Percentiles rank a stretch among this genome's conserved stretches.
Conservation (phyloP, 768 basidiomycete species). For the Termitomyces sp. region DNA sequence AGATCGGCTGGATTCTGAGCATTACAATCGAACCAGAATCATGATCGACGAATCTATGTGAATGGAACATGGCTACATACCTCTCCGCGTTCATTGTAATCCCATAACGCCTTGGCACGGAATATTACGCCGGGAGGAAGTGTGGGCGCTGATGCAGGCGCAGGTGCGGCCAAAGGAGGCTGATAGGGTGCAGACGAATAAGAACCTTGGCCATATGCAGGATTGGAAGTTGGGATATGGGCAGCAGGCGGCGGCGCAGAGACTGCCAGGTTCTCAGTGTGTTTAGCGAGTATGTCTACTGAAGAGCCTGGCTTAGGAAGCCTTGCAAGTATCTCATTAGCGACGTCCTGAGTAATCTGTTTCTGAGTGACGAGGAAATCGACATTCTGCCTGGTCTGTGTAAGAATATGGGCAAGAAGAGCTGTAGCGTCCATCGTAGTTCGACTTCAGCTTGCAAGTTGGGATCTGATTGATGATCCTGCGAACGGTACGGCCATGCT, state of each 20-base stretch:
- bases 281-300: neutral
- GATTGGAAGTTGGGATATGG: slow-evolving; percentile 7
- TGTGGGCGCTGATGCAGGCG: neutral
- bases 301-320: slow-evolving; percentile 20
- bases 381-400: slow-evolving; percentile 51
- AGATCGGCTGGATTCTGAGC: slow-evolving; percentile 67
- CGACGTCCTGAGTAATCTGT: slow-evolving; percentile 42
- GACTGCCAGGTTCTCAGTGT: slow-evolving; percentile 6
- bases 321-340: slow-evolving; percentile 38
- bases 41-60: neutral
- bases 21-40: neutral
- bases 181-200: neutral
- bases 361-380: slow-evolving; percentile 47
- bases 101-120: slow-evolving; percentile 55
- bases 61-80: slow-evolving; percentile 36
- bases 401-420: slow-evolving; percentile 39
- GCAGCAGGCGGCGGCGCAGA: neutral
- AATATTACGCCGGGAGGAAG: slow-evolving; percentile 20
- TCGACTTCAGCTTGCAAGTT: neutral
- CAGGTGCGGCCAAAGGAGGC: neutral
- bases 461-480: neutral
- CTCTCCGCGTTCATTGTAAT: slow-evolving; percentile 54
- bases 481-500: neutral
- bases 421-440: slow-evolving; percentile 11
- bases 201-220: neutral